Evolutionary conservation across 163 green algal species (phyloP).

Genomic region (Volvox carteri): DNA sequence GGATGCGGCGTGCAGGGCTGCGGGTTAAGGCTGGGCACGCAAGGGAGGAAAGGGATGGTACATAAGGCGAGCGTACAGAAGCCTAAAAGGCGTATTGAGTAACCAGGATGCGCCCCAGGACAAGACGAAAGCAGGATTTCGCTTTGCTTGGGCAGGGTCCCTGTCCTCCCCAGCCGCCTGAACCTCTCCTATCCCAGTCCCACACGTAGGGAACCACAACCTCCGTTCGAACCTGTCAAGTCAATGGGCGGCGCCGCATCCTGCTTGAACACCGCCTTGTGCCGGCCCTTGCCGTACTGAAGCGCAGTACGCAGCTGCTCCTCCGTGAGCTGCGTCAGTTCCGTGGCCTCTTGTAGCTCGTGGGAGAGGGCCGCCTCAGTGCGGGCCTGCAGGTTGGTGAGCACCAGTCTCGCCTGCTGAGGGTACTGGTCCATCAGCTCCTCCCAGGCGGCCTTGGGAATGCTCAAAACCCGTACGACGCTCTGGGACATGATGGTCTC

Average conservation of each 20-base stretch:
- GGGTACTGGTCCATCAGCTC: conserved; percentile 46
- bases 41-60: too few relatives aligned
- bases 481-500: conserved; percentile 50
- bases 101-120: too few relatives aligned
- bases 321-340: background rate
- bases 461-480: conserved; percentile 47
- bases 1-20: background rate
- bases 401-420: conserved; percentile 54
- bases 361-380: background rate
- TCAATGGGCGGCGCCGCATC: background rate
- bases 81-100: too few relatives aligned
- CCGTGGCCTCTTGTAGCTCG: background rate
- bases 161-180: too few relatives aligned
- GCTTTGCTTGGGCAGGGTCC: too few relatives aligned
- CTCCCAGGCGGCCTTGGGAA: conserved; percentile 44
- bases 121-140: too few relatives aligned
- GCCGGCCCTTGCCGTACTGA: background rate
- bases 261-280: background rate
- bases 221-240: background rate
- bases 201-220: too few relatives aligned
- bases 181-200: background rate
- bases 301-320: background rate
- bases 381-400: conserved; percentile 28
- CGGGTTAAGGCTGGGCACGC: too few relatives aligned
- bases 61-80: too few relatives aligned